These are phyloP conservation scores for Fusarium buharicum DNA, from an alignment of 2,329 filamentous ascomycete species.

Conservation along the genomic window DNA sequence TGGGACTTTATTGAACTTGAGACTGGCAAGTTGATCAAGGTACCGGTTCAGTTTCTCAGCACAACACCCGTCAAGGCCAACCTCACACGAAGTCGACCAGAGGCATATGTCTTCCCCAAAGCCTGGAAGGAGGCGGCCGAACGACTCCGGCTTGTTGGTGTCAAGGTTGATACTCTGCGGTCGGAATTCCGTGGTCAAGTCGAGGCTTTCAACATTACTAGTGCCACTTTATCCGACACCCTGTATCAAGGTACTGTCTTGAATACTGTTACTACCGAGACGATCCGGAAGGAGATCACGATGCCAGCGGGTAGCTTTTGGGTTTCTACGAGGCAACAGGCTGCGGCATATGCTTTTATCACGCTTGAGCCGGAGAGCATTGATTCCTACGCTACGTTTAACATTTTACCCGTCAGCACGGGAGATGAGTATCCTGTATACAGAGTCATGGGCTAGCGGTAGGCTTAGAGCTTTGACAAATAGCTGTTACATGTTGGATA, in stretches of 20 bases:
- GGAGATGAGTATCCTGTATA: conserved; percentile 48
- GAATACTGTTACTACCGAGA: conserved; percentile 39
- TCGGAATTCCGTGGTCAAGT: conserved; percentile 40
- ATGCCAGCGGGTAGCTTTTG: conserved; percentile 44
- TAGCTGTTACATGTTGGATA: no score
- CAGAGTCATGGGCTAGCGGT: conserved; percentile 24
- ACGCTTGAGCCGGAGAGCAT: conserved; percentile 45
- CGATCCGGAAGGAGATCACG: conserved; percentile 25
- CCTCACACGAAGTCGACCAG: conserved; percentile 41
- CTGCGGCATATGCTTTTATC: conserved; percentile 44
- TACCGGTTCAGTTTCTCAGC: conserved; percentile 40
- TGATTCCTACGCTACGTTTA: conserved; percentile 43
- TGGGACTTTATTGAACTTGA: conserved; percentile 44
- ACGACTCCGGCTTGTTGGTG: conserved; percentile 37
- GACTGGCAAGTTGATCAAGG: conserved; percentile 41
- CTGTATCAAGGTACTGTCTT: conserved; percentile 42
- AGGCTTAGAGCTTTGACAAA: background rate
- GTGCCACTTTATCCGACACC: conserved; percentile 16
- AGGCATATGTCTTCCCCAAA: conserved; percentile 45
- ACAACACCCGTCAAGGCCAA: conserved; percentile 43
- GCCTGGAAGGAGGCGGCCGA: conserved; percentile 42
- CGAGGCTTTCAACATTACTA: conserved; percentile 37
- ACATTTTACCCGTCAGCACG: conserved; percentile 35
- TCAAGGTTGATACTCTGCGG: conserved; percentile 38
- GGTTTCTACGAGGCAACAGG: conserved; percentile 43